These are phyloP conservation scores for Suillus subluteus DNA, from an alignment of 768 basidiomycete species.

Conservation along the genomic window DNA sequence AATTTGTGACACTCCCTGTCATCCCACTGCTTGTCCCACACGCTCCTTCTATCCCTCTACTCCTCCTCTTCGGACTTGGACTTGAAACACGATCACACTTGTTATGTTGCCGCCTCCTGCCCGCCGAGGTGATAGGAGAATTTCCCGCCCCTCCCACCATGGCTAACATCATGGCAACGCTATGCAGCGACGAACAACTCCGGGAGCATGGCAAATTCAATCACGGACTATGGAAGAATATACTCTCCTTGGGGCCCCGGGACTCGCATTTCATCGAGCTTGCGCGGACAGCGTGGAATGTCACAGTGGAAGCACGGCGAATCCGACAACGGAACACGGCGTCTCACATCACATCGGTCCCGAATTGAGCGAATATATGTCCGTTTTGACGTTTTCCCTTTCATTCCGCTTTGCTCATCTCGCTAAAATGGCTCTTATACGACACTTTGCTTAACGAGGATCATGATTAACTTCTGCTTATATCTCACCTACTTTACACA, in stretches of 20 bases:
- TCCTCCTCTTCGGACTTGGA: slow-evolving; percentile 61
- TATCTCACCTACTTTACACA: slow-evolving; percentile 16
- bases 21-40: slow-evolving; percentile 54
- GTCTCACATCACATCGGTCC: slow-evolving; percentile 16
- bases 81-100: slow-evolving; percentile 51
- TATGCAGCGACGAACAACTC: slow-evolving; percentile 41
- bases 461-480: slow-evolving; percentile 26
- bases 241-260: slow-evolving; percentile 54
- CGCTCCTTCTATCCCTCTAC: slow-evolving; percentile 53
- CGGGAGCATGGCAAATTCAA: slow-evolving; percentile 41
- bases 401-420: slow-evolving; percentile 18
- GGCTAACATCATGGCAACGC: slow-evolving; percentile 51
- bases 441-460: slow-evolving; percentile 32
- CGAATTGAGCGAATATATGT: slow-evolving; percentile 22
- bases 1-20: slow-evolving; percentile 54
- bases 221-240: slow-evolving; percentile 71
- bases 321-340: slow-evolving; percentile 26
- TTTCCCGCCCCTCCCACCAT: slow-evolving; percentile 65
- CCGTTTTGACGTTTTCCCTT: slow-evolving; percentile 18
- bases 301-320: slow-evolving; percentile 65
- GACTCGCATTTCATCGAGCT: slow-evolving; percentile 49
- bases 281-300: slow-evolving; percentile 70
- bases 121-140: slow-evolving; percentile 51
- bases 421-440: slow-evolving; percentile 30
- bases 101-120: slow-evolving; percentile 58